A percentile compares a stretch with the other conserved stretches of the same genome.
These are phyloP conservation scores for Calocera viscosa DNA, from an alignment of 768 basidiomycete genomes.

Conservation along the genomic window DNA sequence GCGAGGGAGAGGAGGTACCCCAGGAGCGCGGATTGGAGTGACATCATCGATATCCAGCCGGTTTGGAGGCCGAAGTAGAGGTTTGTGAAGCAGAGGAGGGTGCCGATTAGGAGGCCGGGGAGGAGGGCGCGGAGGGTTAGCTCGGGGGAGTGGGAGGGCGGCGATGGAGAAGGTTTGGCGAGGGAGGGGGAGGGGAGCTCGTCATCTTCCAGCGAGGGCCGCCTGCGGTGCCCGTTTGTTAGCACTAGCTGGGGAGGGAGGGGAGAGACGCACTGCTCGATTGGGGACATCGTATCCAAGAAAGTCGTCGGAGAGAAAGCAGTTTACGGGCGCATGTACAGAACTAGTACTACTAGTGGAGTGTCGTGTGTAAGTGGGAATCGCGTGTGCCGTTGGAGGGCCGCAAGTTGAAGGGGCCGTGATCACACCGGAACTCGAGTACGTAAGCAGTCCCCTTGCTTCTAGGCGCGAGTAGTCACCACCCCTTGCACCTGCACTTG, in stretches of 20 bases:
- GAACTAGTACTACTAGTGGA: no score
- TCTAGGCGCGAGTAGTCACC: no score
- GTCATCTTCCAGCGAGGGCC: neutral
- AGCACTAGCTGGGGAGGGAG: neutral
- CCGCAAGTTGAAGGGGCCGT: no score
- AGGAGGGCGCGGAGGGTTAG: conserved; percentile 41
- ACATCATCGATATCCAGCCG: conserved; percentile 93
- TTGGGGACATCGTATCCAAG: neutral
- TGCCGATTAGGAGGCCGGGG: conserved; percentile 72
- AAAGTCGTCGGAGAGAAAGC: no score
- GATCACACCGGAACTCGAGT: no score
- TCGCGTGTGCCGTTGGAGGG: no score
- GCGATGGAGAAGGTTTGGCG: no score
- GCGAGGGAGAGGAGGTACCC: conserved; percentile 75
- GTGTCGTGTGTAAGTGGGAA: no score
- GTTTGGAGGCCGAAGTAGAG: conserved; percentile 78
- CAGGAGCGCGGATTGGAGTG: conserved; percentile 83
- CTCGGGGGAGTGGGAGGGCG: neutral
- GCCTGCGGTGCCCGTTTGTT: neutral
- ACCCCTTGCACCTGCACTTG: no score
- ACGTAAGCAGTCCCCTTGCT: no score
- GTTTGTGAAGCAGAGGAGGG: conserved; percentile 84
- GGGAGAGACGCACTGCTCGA: neutral
- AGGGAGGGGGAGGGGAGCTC: neutral
- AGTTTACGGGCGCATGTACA: no score